These are phyloP conservation scores for Leucocoprinus birnbaumii DNA, from an alignment of 768 basidiomycete species.

Conservation along the genomic window DNA sequence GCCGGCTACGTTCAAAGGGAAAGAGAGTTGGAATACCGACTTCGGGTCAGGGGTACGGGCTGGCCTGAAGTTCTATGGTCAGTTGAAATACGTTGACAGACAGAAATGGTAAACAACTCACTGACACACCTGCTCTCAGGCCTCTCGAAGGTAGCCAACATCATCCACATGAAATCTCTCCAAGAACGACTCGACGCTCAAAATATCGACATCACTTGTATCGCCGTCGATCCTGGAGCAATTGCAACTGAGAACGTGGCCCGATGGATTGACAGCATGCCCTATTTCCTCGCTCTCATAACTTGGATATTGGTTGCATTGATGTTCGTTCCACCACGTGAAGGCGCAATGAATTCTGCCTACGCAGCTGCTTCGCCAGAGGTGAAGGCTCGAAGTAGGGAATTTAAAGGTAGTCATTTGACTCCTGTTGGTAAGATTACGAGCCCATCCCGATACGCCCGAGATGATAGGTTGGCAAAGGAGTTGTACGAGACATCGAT, in stretches of 20 bases:
- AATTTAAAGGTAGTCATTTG: slow-evolving; percentile 36
- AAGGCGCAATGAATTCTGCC: slow-evolving; percentile 32
- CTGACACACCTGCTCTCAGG: slow-evolving; percentile 24
- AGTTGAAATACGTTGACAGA: not conserved
- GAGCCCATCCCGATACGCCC: slow-evolving; percentile 23
- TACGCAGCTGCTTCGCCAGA: slow-evolving; percentile 37
- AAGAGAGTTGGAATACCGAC: slow-evolving; percentile 33
- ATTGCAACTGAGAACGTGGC: slow-evolving; percentile 26
- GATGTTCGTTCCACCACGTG: slow-evolving; percentile 17
- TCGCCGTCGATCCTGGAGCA: slow-evolving; percentile 40
- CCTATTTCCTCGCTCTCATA: slow-evolving; percentile 11
- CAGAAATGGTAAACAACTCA: too few species aligned
- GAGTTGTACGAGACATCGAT: slow-evolving; percentile 39
- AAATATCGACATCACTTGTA: slow-evolving; percentile 31
- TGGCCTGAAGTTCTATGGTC: slow-evolving; percentile 30
- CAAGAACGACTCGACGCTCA: slow-evolving; percentile 41
- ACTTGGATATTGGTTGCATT: slow-evolving; percentile 10
- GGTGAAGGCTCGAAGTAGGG: slow-evolving; percentile 26
- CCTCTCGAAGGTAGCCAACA: slow-evolving; percentile 47
- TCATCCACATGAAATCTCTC: slow-evolving; percentile 41
- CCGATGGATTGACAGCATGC: slow-evolving; percentile 10
- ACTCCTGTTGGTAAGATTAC: slow-evolving; percentile 29
- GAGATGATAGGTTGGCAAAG: slow-evolving; percentile 27
- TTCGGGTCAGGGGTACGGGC: slow-evolving; percentile 20
- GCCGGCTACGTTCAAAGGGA: slow-evolving; percentile 23